Evolutionary conservation across 352 stramenopile species (phyloP), one percentile per base, ranked within the genome.

Genomic region (Globisporangium ultimum): DNA sequence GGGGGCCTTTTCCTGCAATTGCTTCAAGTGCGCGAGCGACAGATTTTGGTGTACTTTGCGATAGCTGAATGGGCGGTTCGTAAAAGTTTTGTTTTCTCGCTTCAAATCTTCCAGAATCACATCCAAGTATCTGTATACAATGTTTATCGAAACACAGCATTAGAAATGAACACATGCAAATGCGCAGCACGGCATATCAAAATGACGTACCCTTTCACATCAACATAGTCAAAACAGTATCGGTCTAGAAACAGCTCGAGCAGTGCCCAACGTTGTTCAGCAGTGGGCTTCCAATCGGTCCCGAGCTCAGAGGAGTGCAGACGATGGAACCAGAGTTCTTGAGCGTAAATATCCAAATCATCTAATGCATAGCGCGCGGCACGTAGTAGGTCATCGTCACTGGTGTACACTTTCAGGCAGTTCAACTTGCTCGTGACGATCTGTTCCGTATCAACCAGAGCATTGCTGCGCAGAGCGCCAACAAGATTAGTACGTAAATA

Each of bases 51-150:
- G 76, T 3, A 43, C 76, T 50, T 58, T 20, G 0, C 73, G 64
- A 21, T 66, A 76, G 13, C 68, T 70, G 48, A 83, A 83, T 21
- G 45, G 62, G 48, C 51, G 58, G n/a, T 64, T 60, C 2, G 38
- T 43, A 43, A 17, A 17, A 13, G 10, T 17, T 43, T 17, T 13
- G 38, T 8, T 13, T 8, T 43, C 38, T 11, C 38, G 38, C 14
- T 53, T 61, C 15, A 82, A 40, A 56, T 84, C 75, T 60, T 74
- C 66, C 22, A 80, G 40, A n/a, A 84, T 70, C 24, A 80, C 20
- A 38, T 77, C 71, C 22, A 71, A 9, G 54, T 61, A 69, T 20
- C 62, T 46, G 24, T 14, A 48, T 2, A 32, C 24, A 2, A 32
- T 32, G 24, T 32, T 32, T 32, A n/a, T n/a, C 24, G 24, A 55